These are phyloP conservation scores for Leishmania major DNA, from an alignment of 208 protist genomes.

Conservation along the genomic window DNA sequence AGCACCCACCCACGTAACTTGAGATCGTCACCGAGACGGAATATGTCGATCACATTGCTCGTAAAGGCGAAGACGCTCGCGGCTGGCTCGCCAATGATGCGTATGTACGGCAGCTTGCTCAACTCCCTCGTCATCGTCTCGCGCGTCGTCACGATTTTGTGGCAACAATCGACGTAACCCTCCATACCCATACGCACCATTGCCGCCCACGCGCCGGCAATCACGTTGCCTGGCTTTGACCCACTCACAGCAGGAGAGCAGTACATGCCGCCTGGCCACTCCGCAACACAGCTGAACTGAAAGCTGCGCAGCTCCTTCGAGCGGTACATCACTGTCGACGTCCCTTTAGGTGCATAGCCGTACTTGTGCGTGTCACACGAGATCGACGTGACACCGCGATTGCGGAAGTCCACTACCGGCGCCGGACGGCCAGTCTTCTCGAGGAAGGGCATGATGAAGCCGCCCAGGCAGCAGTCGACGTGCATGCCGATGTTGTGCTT, in stretches of 20 bases:
- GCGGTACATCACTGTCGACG: constrained; percentile 95
- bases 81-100: constrained; percentile 86
- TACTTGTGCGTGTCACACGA: constrained; percentile 99
- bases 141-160: constrained; percentile 80
- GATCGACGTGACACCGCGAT: constrained; percentile 98
- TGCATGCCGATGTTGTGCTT: constrained; percentile 95
- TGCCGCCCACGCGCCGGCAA: constrained; percentile 96
- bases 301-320: constrained; percentile 85
- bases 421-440: constrained; percentile 86
- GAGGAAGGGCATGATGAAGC: constrained; percentile 98
- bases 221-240: constrained; percentile 93
- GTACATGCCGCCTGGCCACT: constrained; percentile 99
- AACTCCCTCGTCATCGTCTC: constrained; percentile 81
- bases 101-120: constrained; percentile 59
- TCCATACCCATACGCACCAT: constrained; percentile 94
- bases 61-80: constrained; percentile 91
- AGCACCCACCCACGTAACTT: constrained; percentile 92
- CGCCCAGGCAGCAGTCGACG: constrained; percentile 98
- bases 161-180: constrained; percentile 83
- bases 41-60: constrained; percentile 91
- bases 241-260: constrained; percentile 96
- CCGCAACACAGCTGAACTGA: constrained; percentile 95
- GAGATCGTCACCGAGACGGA: constrained; percentile 82
- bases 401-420: constrained; percentile 95
- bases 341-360: constrained; percentile 98